Conservation (phyloP, 2,329 filamentous ascomycete species). For the Penicillium rolfsii region DNA sequence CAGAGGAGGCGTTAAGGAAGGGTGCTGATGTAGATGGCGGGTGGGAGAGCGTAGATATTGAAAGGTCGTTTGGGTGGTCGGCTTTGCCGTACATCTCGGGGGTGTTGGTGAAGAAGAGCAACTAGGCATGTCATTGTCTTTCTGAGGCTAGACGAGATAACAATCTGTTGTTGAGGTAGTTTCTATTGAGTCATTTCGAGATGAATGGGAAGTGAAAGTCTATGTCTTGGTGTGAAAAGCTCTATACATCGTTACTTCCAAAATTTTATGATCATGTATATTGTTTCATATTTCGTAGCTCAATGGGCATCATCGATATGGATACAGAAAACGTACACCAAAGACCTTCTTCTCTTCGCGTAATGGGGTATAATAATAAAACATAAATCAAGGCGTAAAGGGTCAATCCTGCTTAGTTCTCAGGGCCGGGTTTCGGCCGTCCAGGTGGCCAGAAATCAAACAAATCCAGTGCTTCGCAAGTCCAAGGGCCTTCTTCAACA, state of each 20-base stretch:
- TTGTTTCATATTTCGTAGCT: not conserved
- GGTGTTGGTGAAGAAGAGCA: slow-evolving; percentile 43
- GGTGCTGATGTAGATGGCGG: slow-evolving; percentile 48
- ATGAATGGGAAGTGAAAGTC: not conserved
- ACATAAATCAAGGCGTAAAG: not conserved
- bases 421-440: slow-evolving; percentile 38
- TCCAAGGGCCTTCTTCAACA: slow-evolving; percentile 46
- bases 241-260: not conserved
- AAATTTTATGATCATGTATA: not conserved
- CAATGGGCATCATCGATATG: slow-evolving; percentile 25
- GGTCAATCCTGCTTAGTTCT: not conserved
- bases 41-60: slow-evolving; percentile 56
- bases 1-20: slow-evolving; percentile 46
- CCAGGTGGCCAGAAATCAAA: slow-evolving; percentile 50
- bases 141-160: no score
- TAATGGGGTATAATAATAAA: slow-evolving; percentile 5
- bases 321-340: not conserved
- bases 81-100: slow-evolving; percentile 48
- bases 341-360: not conserved
- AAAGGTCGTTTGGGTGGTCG: slow-evolving; percentile 44
- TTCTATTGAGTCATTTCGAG: not conserved
- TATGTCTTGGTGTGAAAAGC: not conserved
- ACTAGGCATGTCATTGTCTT: not conserved
- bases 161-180: not conserved
- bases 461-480: slow-evolving; percentile 46